phyloP scores from a whole-genome alignment of 2,329 filamentous ascomycete species.

The Paraphaeosphaeria minitans region DNA sequence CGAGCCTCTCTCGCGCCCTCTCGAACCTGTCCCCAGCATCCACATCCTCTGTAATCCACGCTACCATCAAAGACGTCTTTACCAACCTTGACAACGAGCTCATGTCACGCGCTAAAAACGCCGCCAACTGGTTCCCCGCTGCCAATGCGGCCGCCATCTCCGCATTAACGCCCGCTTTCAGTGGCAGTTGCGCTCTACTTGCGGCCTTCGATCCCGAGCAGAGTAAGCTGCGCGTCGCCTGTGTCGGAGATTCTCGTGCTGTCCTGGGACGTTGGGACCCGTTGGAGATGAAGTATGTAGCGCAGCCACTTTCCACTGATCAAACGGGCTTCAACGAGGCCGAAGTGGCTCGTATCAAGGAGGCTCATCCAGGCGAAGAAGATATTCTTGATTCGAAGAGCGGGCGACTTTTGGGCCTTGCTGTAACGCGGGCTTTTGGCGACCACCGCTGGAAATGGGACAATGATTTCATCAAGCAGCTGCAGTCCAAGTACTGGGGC shows the following conservation, averaged over 20 bases:
- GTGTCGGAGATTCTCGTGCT: constrained; percentile 70
- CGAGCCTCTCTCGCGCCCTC: constrained; percentile 49
- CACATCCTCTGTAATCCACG: constrained; percentile 57
- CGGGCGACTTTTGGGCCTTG: constrained; percentile 66
- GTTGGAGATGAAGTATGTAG: constrained; percentile 54
- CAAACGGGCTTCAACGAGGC: constrained; percentile 68
- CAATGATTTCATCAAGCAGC: constrained; percentile 52
- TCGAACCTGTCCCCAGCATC: constrained; percentile 31
- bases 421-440: constrained; percentile 70
- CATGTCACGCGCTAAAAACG: constrained; percentile 46
- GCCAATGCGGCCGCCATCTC: constrained; percentile 35
- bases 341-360: constrained; percentile 61
- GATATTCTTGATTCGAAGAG: constrained; percentile 58
- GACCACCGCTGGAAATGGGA: constrained; percentile 73
- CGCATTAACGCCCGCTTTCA: constrained; percentile 47
- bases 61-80: constrained; percentile 64
- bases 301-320: constrained; percentile 64
- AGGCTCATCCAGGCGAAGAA: constrained; percentile 67
- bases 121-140: constrained; percentile 47
- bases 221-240: constrained; percentile 65
- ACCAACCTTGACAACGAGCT: constrained; percentile 63
- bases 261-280: constrained; percentile 62
- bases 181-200: constrained; percentile 68
- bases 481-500: constrained; percentile 57
- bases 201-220: constrained; percentile 63